A percentile compares a stretch with the other conserved stretches of the same genome.
These are phyloP conservation scores for Sambucus nigra DNA, from an alignment of 129 eudicot genomes.

Conservation along the genomic window DNA sequence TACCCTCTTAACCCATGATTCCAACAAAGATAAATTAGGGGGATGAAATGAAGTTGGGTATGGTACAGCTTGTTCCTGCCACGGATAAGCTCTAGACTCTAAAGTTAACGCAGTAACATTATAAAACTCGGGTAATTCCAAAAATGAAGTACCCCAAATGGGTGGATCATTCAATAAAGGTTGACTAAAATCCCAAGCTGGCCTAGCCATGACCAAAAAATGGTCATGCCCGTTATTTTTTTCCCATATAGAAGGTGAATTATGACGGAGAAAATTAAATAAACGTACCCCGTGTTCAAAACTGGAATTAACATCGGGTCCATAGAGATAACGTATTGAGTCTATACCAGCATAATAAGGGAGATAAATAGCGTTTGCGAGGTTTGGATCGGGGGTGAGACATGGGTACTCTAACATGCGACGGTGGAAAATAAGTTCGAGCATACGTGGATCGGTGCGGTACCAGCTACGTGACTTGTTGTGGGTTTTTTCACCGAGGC, in stretches of 20 bases:
- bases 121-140: conserved; percentile 54
- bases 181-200: conserved; percentile 81
- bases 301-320: conserved; percentile 48
- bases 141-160: conserved; percentile 66
- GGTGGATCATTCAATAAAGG: conserved; percentile 42
- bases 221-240: conserved; percentile 61
- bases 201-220: conserved; percentile 57
- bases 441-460: conserved; percentile 64
- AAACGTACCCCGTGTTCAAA: conserved; percentile 49
- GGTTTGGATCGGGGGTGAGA: conserved; percentile 51
- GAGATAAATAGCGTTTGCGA: conserved; percentile 58
- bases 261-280: conserved; percentile 19
- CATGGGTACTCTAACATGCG: conserved; percentile 92
- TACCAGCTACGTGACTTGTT: conserved; percentile 77
- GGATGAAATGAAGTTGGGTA: conserved; percentile 91
- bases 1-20: conserved; percentile 61
- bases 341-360: conserved; percentile 75
- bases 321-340: conserved; percentile 46
- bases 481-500: conserved; percentile 84
- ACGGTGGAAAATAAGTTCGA: conserved; percentile 87
- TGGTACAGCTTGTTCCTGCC: conserved; percentile 74
- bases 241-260: conserved; percentile 54
- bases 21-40: conserved; percentile 42
- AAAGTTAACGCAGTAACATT: conserved; percentile 52
- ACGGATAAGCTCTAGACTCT: conserved; percentile 74